A percentile compares a stretch with the other conserved stretches of the same genome.
Conservation (phyloP, 1,284 basidiomycete genomes). For the Fomitopsis betulina region DNA sequence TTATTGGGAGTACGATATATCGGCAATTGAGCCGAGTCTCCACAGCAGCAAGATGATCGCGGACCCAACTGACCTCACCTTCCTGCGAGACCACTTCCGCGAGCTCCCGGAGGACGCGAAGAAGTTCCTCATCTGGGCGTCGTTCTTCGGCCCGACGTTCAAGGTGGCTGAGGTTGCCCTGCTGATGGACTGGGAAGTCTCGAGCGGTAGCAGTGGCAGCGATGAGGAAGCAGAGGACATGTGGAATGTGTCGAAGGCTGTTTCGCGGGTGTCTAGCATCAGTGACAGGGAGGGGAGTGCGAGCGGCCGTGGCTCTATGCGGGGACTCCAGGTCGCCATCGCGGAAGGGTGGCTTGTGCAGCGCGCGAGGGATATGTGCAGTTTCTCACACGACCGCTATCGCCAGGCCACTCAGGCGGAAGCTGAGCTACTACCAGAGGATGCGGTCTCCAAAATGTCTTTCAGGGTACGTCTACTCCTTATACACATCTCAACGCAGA, state of each 20-base stretch:
- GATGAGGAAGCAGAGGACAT: slow-evolving; percentile 52
- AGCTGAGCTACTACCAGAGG: slow-evolving; percentile 43
- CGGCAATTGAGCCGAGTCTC: slow-evolving; percentile 48
- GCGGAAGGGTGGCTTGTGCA: slow-evolving; percentile 69
- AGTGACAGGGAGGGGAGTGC: slow-evolving; percentile 30
- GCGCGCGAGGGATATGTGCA: slow-evolving; percentile 68
- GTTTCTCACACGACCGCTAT: slow-evolving; percentile 68
- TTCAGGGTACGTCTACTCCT: slow-evolving; percentile 40
- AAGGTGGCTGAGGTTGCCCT: slow-evolving; percentile 65
- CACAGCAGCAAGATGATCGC: slow-evolving; percentile 43
- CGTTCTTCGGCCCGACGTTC: slow-evolving; percentile 70
- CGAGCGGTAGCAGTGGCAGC: slow-evolving; percentile 39
- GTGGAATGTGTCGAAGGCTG: slow-evolving; percentile 48
- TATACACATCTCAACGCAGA: not conserved
- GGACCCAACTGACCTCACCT: slow-evolving; percentile 59
- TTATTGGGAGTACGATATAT: slow-evolving; percentile 59
- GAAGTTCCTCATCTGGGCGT: slow-evolving; percentile 65
- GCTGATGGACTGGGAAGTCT: slow-evolving; percentile 69
- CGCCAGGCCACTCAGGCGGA: slow-evolving; percentile 63
- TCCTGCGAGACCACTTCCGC: slow-evolving; percentile 52
- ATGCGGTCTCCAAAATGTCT: slow-evolving; percentile 62
- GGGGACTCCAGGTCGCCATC: slow-evolving; percentile 59
- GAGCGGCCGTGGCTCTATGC: slow-evolving; percentile 55
- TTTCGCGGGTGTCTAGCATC: slow-evolving; percentile 40
- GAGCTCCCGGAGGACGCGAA: slow-evolving; percentile 60